These are phyloP conservation scores for Cytospora mali DNA, from an alignment of 2,329 filamentous ascomycete species.

Conservation along the genomic window DNA sequence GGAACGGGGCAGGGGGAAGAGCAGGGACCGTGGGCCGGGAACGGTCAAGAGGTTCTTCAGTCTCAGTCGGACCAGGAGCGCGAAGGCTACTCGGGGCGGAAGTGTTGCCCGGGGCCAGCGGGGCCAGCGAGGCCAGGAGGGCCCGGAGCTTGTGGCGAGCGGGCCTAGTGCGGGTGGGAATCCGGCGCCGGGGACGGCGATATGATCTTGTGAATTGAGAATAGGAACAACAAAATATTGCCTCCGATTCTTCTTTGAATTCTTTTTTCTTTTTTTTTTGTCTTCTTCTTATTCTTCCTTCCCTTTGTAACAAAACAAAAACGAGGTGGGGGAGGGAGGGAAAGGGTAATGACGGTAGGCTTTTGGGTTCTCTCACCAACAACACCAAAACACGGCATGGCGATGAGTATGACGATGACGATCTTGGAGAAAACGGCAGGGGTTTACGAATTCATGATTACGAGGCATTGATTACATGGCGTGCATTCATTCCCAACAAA, in stretches of 20 bases:
- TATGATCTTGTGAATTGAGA: slow-evolving; percentile 5
- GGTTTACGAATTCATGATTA: slow-evolving; percentile 13
- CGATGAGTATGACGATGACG: slow-evolving; percentile 2
- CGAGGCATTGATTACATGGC: slow-evolving; percentile 10
- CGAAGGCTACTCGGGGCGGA: slow-evolving; percentile 22
- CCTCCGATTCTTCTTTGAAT: neutral
- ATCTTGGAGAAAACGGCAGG: neutral
- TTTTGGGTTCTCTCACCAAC: neutral
- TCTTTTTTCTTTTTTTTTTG: no score
- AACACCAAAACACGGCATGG: neutral
- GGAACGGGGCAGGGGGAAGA: slow-evolving; percentile 15
- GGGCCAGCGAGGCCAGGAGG: slow-evolving; percentile 12
- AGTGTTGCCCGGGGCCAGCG: slow-evolving; percentile 4
- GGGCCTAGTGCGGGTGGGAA: neutral
- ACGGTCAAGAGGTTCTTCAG: slow-evolving; percentile 27
- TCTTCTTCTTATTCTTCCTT: no score
- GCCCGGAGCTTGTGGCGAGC: neutral
- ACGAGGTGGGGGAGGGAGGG: no score
- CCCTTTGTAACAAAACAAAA: no score
- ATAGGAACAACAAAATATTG: neutral
- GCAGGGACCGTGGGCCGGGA: neutral
- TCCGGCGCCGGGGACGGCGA: slow-evolving; percentile 25
- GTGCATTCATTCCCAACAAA: slow-evolving; percentile 3
- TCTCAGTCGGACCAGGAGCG: slow-evolving; percentile 20
- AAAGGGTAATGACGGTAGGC: neutral